phyloP scores from a whole-genome alignment of 2,329 filamentous ascomycete genomes.

The Phyllachora maydis region DNA sequence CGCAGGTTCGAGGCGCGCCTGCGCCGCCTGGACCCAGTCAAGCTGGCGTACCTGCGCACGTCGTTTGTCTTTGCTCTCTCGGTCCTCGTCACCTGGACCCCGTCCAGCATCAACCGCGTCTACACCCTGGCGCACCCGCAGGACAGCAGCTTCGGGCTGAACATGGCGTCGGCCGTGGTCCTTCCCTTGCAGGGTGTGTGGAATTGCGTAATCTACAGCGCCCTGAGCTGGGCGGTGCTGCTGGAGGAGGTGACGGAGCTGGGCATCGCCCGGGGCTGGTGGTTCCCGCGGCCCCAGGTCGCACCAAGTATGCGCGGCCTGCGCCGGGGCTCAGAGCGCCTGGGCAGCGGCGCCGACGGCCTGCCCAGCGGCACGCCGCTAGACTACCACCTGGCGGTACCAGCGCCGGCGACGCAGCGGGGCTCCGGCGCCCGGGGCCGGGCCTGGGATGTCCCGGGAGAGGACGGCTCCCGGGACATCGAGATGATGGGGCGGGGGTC shows the following conservation, averaged over 20 bases:
- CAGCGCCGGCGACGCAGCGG: too few species aligned
- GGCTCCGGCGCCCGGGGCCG: too few species aligned
- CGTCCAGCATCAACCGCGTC: conserved; percentile 53
- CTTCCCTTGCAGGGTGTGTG: conserved; percentile 62
- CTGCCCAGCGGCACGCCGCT: too few species aligned
- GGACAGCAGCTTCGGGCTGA: conserved; percentile 38
- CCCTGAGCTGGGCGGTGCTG: conserved; percentile 31
- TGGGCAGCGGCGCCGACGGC: too few species aligned
- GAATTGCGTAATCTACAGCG: conserved; percentile 61
- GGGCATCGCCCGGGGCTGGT: too few species aligned
- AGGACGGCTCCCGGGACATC: too few species aligned
- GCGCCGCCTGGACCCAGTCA: conserved; percentile 29
- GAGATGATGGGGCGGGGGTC: too few species aligned
- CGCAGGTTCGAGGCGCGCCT: conserved; percentile 13
- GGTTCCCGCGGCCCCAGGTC: too few species aligned
- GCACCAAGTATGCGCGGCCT: too few species aligned
- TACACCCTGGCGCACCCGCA: conserved; percentile 40
- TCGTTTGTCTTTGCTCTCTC: conserved; percentile 40
- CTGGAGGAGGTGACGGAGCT: conserved; percentile 9
- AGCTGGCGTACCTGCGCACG: conserved; percentile 37
- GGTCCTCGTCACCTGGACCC: conserved; percentile 40
- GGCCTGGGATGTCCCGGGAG: too few species aligned
- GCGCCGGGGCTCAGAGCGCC: too few species aligned
- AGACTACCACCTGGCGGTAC: too few species aligned
- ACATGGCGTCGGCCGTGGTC: conserved; percentile 49